Conservation (phyloP, 2,329 filamentous ascomycete species). For the Diplocarpon rosae region DNA sequence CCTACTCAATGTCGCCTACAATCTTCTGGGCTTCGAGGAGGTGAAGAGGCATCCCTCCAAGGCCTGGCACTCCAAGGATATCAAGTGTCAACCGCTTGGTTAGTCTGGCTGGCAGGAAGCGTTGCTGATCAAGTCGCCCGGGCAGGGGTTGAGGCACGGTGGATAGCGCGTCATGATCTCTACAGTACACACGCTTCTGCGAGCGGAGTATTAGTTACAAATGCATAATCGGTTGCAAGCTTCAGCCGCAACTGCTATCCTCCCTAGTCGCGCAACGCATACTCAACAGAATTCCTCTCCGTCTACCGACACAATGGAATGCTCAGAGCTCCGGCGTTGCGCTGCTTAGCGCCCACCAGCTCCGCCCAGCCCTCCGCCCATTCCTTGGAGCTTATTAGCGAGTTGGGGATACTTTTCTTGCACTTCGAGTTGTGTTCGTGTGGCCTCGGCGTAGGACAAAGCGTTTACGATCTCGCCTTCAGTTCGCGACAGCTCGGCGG, state of each 20-base stretch:
- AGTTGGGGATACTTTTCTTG: constrained; percentile 79
- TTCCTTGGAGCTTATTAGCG: constrained; percentile 57
- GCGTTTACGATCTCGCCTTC: constrained; percentile 95
- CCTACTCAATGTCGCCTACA: too few relatives aligned
- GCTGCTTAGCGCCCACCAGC: constrained; percentile 20
- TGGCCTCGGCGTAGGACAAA: constrained; percentile 92
- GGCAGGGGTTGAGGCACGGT: background rate
- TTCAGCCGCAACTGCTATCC: constrained; percentile 4
- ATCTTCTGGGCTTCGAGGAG: too few relatives aligned
- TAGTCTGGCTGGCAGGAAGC: too few relatives aligned
- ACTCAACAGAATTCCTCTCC: constrained; percentile 6
- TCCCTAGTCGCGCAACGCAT: constrained; percentile 5
- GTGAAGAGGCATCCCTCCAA: too few relatives aligned
- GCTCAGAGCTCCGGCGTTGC: background rate
- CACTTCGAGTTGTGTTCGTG: constrained; percentile 87
- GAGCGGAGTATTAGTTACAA: constrained; percentile 26
- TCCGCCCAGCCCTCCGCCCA: constrained; percentile 32
- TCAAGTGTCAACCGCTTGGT: background rate
- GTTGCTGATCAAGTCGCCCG: too few relatives aligned
- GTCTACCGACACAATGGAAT: background rate
- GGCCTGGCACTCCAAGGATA: background rate
- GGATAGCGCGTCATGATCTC: constrained; percentile 19
- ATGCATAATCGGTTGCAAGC: constrained; percentile 7
- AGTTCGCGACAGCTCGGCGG: constrained; percentile 85
- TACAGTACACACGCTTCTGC: constrained; percentile 23